Evolutionary conservation across 1,284 basidiomycete genomes (phyloP).

Genomic region (Cutaneotrichosporon arboriforme): DNA sequence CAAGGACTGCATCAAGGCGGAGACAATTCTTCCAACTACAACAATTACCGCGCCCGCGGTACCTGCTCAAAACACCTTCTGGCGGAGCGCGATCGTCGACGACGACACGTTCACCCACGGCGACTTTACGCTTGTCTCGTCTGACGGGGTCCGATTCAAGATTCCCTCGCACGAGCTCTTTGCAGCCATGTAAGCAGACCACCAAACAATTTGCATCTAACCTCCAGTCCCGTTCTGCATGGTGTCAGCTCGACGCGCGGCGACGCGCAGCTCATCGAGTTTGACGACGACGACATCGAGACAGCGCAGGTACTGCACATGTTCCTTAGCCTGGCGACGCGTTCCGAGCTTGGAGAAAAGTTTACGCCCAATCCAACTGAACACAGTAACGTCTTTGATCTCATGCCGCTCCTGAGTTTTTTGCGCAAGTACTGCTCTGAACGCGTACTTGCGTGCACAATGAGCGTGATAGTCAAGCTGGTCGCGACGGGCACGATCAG

Average conservation of each 20-base stretch:
- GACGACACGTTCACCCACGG: neutral
- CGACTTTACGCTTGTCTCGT: slow-evolving; percentile 10
- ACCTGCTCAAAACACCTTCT: neutral
- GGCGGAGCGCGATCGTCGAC: neutral
- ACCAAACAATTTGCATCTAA: no score
- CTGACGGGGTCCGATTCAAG: slow-evolving; percentile 1
- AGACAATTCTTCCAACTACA: no score
- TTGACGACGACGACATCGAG: slow-evolving; percentile 4
- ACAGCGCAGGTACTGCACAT: neutral
- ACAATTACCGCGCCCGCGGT: neutral
- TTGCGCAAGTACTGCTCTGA: slow-evolving; percentile 1
- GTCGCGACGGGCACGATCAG: neutral
- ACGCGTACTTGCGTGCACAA: neutral
- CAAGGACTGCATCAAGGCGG: no score
- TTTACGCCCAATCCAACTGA: neutral
- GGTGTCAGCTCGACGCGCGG: neutral
- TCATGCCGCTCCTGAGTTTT: neutral
- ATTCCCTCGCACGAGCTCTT: neutral
- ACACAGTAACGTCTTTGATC: neutral
- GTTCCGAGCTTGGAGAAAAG: neutral
- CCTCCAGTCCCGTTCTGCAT: neutral
- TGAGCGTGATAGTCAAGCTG: neutral
- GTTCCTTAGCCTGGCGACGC: neutral
- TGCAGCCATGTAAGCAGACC: slow-evolving; percentile 2
- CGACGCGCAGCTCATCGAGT: neutral